Evolutionary conservation across 129 eudicot genomes (phyloP).

Genomic region (Saussurea involucrata): DNA sequence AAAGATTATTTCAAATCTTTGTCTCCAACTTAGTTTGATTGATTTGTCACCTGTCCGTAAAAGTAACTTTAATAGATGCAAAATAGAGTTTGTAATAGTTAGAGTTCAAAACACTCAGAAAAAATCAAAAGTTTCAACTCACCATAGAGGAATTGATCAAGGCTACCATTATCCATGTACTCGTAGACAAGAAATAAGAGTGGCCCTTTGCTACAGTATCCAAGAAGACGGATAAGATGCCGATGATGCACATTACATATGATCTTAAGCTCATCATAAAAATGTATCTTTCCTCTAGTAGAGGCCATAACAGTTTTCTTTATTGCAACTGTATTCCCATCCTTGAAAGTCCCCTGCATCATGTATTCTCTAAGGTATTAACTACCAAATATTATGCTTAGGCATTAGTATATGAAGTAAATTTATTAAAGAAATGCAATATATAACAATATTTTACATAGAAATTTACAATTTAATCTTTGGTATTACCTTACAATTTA

Average conservation of each 20-base stretch:
- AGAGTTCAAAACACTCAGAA: background rate
- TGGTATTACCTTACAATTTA: conserved; percentile 2
- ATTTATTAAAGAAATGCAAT: background rate
- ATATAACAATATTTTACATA: background rate
- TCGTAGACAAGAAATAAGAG: conserved; percentile 55
- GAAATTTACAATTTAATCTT: background rate
- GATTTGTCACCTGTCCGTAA: conserved; percentile 37
- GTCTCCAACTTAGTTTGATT: conserved; percentile 48
- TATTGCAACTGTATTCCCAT: conserved; percentile 52
- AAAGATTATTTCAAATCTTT: conserved; percentile 51
- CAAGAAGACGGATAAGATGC: conserved; percentile 58
- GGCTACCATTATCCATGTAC: conserved; percentile 76
- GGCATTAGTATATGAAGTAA: background rate
- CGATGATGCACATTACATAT: conserved; percentile 66
- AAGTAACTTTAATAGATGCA: conserved; percentile 1
- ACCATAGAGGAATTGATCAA: conserved; percentile 61
- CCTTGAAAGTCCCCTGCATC: conserved; percentile 50
- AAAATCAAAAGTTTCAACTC: background rate
- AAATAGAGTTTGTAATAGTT: background rate
- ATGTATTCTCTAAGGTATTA: background rate
- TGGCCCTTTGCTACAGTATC: conserved; percentile 60
- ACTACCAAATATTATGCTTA: background rate
- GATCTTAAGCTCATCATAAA: conserved; percentile 62
- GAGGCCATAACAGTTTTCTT: conserved; percentile 40
- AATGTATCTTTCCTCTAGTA: conserved; percentile 45